These are phyloP conservation scores for Prunus persica DNA, from an alignment of 306 rosid genomes.

Conservation along the genomic window DNA sequence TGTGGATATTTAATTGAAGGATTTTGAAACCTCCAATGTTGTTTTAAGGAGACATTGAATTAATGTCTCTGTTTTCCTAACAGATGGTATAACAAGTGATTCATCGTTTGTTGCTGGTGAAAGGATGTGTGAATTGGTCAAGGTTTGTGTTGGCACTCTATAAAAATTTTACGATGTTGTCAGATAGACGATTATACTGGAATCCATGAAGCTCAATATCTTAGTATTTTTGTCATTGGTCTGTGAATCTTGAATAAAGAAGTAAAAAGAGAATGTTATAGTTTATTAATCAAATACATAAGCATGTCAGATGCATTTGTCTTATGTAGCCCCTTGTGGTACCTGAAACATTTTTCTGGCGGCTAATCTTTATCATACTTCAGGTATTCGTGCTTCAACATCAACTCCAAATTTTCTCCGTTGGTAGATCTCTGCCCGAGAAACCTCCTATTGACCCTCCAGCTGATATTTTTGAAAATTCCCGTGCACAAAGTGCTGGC, in stretches of 20 bases:
- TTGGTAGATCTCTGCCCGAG: slow-evolving; percentile 73
- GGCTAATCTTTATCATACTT: slow-evolving; percentile 18
- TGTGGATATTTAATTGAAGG: slow-evolving; percentile 1
- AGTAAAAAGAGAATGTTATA: not conserved
- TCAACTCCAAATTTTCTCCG: slow-evolving; percentile 81
- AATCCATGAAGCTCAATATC: not conserved
- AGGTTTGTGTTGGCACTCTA: slow-evolving; percentile 50
- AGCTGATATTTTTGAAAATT: slow-evolving; percentile 40
- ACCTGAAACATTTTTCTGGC: not conserved
- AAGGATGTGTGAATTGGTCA: slow-evolving; percentile 83
- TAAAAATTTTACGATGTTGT: not conserved
- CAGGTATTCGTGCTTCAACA: slow-evolving; percentile 85
- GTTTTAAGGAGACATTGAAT: not conserved
- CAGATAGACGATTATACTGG: not conserved
- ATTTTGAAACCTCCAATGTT: not conserved
- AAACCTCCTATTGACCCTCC: slow-evolving; percentile 65
- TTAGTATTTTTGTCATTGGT: not conserved
- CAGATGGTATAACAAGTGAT: slow-evolving; percentile 51
- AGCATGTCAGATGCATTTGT: not conserved
- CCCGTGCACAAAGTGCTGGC: slow-evolving; percentile 58
- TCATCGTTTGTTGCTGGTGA: slow-evolving; percentile 76
- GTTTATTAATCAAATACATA: not conserved
- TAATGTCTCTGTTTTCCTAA: slow-evolving; percentile 27
- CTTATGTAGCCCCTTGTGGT: not conserved
- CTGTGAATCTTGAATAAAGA: not conserved